Percentiles rank a stretch among this genome's conserved stretches.
phyloP scores from a whole-genome alignment of 2,329 filamentous ascomycete species.

The Bimuria novae-zelandiae region DNA sequence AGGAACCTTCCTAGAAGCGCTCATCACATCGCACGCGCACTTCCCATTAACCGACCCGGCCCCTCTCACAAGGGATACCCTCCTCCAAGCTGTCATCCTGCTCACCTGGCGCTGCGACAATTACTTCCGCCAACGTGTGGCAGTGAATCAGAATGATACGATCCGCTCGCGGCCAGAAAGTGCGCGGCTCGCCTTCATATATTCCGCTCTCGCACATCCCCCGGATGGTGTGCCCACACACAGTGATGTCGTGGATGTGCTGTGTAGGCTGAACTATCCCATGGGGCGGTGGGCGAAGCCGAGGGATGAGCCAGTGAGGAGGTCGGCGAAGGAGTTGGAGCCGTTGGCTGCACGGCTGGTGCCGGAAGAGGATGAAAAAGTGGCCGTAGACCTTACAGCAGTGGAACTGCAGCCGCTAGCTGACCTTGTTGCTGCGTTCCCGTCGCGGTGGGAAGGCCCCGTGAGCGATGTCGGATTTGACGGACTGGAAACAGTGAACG shows the following conservation, averaged over 20 bases:
- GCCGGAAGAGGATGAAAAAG: not conserved
- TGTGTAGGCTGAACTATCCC: conserved; percentile 6
- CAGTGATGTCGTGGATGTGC: not conserved
- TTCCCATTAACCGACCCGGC: conserved; percentile 2
- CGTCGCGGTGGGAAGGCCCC: not conserved
- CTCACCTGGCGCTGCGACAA: not conserved
- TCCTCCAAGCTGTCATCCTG: not conserved
- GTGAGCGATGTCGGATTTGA: not conserved
- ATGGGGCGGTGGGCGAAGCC: not conserved
- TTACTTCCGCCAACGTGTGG: not conserved
- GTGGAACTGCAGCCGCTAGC: not conserved
- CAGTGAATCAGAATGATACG: not conserved
- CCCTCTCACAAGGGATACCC: not conserved
- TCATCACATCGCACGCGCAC: conserved; percentile 3
- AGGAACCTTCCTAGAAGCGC: not conserved
- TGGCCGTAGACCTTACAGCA: not conserved
- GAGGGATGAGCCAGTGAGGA: not conserved
- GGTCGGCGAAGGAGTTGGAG: not conserved
- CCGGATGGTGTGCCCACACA: not conserved
- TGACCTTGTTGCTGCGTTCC: not conserved
- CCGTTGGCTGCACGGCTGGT: conserved; percentile 2
- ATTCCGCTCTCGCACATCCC: not conserved
- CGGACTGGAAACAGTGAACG: not conserved
- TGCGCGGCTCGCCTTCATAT: conserved; percentile 1
- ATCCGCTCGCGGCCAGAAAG: not conserved